Evolutionary conservation across 176 grass and related monocot species (phyloP), one percentile per base, ranked within the genome.

Genomic region (sorghum (Sorghum bicolor)): DNA sequence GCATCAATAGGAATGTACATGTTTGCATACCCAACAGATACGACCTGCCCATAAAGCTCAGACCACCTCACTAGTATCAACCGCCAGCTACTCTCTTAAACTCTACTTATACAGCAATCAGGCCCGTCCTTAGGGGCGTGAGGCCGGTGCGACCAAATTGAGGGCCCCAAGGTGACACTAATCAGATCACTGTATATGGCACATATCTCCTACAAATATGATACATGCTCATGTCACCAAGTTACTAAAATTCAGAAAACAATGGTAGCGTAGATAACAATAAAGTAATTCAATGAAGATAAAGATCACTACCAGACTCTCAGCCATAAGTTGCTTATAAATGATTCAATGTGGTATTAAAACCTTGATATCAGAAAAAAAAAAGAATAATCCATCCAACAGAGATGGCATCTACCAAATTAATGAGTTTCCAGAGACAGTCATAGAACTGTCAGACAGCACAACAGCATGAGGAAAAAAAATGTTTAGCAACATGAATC

Each of bases 261-360:
- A 39, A 22, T 39, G 20, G 36, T 65, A 24, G 19, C 30, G 2
- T 17, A 83, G 41, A 11, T 60, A 55, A 67, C 22, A 66, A 11
- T 36, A 36, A 84, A 68, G 36, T 80, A 78, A 60, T 57, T 61
- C 73, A 58, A 31, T 74, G 16, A 20, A 47, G 47, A 10, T 44
- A 76, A 79, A 67, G 37, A 17, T n/a, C 60, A 38, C 11, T 40
- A 29, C 15, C 20, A 65, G 17, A 20, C 38, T 31, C 76, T 28
- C 19, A 13, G 61, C 26, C 4, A 80, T n/a, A 25, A 31, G 43
- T 50, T 67, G 41, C 28, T 47, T 22, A 45, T 22, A 45, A 66
- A 22, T 66, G 11, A 33, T 47, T 80, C 40, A 19, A 28, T 63
- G 38, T 29, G n/a, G 5, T 50, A 55, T 26, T 38, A 62, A 37